Conservation (phyloP, 2,329 filamentous ascomycete species). For the Seiridium cupressi region DNA sequence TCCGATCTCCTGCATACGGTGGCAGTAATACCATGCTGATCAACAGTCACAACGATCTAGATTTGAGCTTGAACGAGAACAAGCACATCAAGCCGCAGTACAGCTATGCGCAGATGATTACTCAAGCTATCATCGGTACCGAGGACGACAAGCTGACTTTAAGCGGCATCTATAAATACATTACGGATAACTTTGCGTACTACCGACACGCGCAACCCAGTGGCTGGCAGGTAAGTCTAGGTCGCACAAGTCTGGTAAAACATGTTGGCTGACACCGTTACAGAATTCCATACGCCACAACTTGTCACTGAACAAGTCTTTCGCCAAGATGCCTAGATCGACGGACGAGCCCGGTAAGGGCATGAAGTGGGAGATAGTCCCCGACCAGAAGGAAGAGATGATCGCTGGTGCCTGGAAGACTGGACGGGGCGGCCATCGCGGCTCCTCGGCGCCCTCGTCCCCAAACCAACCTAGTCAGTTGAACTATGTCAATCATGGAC, state of each 20-base stretch:
- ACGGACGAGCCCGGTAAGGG: constrained; percentile 97
- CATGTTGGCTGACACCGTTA: constrained; percentile 16
- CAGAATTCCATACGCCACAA: constrained; percentile 97
- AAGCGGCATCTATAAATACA: constrained; percentile 90
- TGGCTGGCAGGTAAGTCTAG: constrained; percentile 79
- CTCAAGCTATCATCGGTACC: constrained; percentile 88
- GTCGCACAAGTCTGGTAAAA: constrained; percentile 5
- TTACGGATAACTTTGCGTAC: constrained; percentile 88
- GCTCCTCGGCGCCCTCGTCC: constrained; percentile 71
- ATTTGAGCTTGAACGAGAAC: constrained; percentile 79
- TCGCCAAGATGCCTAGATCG: constrained; percentile 87
- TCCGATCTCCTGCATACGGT: constrained; percentile 37
- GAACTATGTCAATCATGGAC: constrained; percentile 59
- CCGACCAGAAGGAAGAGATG: constrained; percentile 84
- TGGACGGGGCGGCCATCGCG: constrained; percentile 62
- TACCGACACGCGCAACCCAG: constrained; percentile 75
- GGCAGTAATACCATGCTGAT: constrained; percentile 41
- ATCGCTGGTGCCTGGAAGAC: constrained; percentile 67
- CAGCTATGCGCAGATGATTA: constrained; percentile 96
- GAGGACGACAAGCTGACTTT: constrained; percentile 86
- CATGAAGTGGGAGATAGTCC: constrained; percentile 97
- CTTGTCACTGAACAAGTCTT: constrained; percentile 88
- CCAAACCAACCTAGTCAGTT: constrained; percentile 53
- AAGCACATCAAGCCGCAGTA: constrained; percentile 93
- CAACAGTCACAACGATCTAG: constrained; percentile 55